Evolutionary conservation across 2,329 filamentous ascomycete genomes (phyloP).

Genomic region (Aspergillus piperis): DNA sequence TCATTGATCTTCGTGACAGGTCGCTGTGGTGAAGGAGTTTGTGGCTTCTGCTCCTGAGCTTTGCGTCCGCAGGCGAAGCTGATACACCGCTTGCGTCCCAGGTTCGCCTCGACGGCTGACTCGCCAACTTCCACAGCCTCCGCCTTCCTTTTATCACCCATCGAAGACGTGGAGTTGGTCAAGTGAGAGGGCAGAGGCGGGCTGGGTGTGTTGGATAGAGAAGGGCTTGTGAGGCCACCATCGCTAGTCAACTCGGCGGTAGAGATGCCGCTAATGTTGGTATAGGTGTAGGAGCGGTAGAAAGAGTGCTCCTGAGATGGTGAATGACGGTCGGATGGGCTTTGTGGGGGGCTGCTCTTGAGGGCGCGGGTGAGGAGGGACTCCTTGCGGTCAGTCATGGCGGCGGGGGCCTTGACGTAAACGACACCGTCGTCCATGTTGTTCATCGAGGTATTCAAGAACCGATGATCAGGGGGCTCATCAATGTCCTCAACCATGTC

Average conservation of each 20-base stretch:
- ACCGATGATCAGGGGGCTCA: constrained; percentile 73
- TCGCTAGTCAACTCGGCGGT: constrained; percentile 95
- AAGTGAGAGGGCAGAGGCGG: constrained; percentile 66
- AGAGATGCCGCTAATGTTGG: constrained; percentile 77
- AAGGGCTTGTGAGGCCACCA: constrained; percentile 84
- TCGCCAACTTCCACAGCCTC: constrained; percentile 48
- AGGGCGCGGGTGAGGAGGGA: constrained; percentile 88
- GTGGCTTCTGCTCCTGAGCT: constrained; percentile 48
- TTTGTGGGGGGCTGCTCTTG: constrained; percentile 62
- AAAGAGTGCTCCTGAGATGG: constrained; percentile 54
- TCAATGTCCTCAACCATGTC: constrained; percentile 77
- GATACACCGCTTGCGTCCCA: constrained; percentile 83
- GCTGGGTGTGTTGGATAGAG: constrained; percentile 83
- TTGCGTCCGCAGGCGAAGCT: constrained; percentile 83
- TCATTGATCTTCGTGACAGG: constrained; percentile 25
- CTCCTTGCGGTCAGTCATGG: constrained; percentile 62
- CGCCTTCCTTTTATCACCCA: constrained; percentile 24
- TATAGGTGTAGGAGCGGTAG: constrained; percentile 61
- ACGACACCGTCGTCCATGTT: constrained; percentile 32
- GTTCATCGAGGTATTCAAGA: constrained; percentile 33
- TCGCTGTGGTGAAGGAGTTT: constrained; percentile 26
- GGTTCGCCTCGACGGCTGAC: constrained; percentile 61
- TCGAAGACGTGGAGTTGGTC: constrained; percentile 25
- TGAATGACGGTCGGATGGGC: constrained; percentile 35
- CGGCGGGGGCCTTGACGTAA: constrained; percentile 52